A percentile compares a stretch with the other conserved stretches of the same genome.
Conservation (phyloP, 345 rosid species). For the Melastoma malabathricum region DNA sequence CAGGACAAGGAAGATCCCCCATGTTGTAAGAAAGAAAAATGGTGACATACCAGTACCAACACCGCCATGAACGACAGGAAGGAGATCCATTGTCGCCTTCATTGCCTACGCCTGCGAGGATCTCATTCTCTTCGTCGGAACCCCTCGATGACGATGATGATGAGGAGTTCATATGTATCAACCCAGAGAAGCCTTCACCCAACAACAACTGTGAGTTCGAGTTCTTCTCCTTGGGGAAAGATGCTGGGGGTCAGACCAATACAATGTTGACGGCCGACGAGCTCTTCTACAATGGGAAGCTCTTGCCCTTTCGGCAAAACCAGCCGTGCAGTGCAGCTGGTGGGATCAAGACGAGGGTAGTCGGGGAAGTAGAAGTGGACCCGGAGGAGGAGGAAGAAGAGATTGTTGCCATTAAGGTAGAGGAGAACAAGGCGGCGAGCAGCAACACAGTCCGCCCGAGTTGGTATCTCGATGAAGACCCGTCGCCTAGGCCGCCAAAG, state of each 20-base stretch:
- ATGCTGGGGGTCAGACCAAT: slow-evolving; percentile 8
- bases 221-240: slow-evolving; percentile 41
- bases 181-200: slow-evolving; percentile 20
- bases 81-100: not conserved
- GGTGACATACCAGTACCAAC: not conserved
- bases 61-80: not conserved
- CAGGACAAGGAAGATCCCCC: too few species aligned
- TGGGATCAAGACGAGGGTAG: slow-evolving; percentile 36
- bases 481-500: slow-evolving; percentile 92
- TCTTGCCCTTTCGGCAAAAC: slow-evolving; percentile 73
- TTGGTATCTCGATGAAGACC: slow-evolving; percentile 88
- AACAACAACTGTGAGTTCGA: slow-evolving; percentile 48
- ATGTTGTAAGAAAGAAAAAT: too few species aligned
- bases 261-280: slow-evolving; percentile 70
- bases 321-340: slow-evolving; percentile 42
- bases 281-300: slow-evolving; percentile 74
- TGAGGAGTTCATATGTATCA: slow-evolving; percentile 50
- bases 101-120: slow-evolving; percentile 36
- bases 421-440: not conserved
- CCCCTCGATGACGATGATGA: slow-evolving; percentile 55
- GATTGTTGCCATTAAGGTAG: not conserved
- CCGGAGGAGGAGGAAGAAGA: not conserved
- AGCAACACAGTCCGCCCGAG: slow-evolving; percentile 13
- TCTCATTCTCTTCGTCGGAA: slow-evolving; percentile 65
- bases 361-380: not conserved